phyloP scores from a whole-genome alignment of 305 asterid genomes.

The Lippia alba region DNA sequence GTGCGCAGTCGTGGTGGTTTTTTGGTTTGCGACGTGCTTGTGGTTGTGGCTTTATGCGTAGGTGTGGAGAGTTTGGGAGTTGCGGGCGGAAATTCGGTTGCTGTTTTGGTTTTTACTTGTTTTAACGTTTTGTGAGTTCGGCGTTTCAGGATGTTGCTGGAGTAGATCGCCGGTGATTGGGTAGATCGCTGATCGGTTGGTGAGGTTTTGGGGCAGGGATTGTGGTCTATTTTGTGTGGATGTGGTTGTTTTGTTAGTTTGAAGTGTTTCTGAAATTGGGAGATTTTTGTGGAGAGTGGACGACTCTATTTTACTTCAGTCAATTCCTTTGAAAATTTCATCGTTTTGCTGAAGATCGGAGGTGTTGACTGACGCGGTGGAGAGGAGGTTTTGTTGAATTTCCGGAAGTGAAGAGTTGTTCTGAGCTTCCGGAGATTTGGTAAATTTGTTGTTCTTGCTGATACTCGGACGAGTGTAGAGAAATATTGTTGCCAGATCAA shows the following conservation, averaged over 20 bases:
- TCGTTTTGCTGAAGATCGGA: conserved; percentile 34
- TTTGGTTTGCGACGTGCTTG: conserved; percentile 34
- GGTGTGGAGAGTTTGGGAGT: conserved; percentile 29
- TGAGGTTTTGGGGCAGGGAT: conserved; percentile 31
- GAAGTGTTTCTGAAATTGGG: conserved; percentile 28
- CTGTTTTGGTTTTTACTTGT: conserved; percentile 28
- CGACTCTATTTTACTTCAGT: not conserved
- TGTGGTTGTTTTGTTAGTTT: conserved; percentile 26
- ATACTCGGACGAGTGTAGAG: conserved; percentile 10
- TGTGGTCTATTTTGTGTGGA: conserved; percentile 40
- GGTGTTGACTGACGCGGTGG: conserved; percentile 36
- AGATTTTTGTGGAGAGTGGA: conserved; percentile 27
- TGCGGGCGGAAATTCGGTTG: conserved; percentile 33
- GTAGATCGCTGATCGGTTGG: conserved; percentile 41
- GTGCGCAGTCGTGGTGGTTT: conserved; percentile 18
- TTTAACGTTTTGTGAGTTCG: conserved; percentile 20
- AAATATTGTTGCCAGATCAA: conserved; percentile 18
- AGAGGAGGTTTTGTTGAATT: conserved; percentile 28
- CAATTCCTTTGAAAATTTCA: conserved; percentile 4
- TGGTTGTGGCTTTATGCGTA: conserved; percentile 11
- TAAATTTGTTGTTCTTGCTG: conserved; percentile 15
- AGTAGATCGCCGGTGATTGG: conserved; percentile 48
- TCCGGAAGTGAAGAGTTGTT: conserved; percentile 40
- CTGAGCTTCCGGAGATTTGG: conserved; percentile 38
- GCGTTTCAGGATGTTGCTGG: conserved; percentile 31